Base-by-base conservation (phyloP, 2,329 filamentous ascomycete species). In the Alternaria burnsii region DNA sequence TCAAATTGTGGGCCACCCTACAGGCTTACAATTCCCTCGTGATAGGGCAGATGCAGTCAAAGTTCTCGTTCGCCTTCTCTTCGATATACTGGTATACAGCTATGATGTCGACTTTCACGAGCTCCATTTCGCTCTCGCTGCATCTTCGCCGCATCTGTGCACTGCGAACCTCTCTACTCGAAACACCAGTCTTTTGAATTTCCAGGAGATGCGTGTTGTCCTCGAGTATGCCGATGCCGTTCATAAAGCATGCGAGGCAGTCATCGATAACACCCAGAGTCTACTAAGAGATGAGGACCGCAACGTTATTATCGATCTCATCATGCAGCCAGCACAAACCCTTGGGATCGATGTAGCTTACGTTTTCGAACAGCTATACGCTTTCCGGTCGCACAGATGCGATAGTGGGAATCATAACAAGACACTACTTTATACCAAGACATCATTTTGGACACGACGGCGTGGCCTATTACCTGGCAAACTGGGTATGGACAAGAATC, bases 81-180 rank as follows among this genome's bases (percentile, higher is more conserved):
- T 57, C 18, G 55, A 57, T 12, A 57, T 57, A 43, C 40, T 57
- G 40, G 24, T 52, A 9, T 57, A 44, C 40, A 44, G 43, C 18
- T 52, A 57, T 10, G 30, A 20, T 11, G 20, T 57, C 12, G 47
- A 57, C 16, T 22, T 24, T 32, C 36, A 43, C 2, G 26, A 44
- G 8, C 28, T 57, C 9, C 28, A 52, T n/a, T 20, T 38, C 12
- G 55, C 46, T 5, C 40, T 57, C 16, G 38, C 47, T n/a, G 47
- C 42, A 57, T 52, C 46, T 26, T 41, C 38, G 7, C 47, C 55
- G 0, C 22, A 24, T 12, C 16, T 57, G 12, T 51, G n/a, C n/a
- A 36, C 32, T 9, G 32, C 28, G 32, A 52, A 52, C 6, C 20
- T 52, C 22, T 34, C 40, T 4, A 43, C 28, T 3, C 24, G 28